A percentile compares a stretch with the other conserved stretches of the same genome.
Evolutionary conservation across 495 filamentous ascomycete species (phyloP).

Genomic region (Oidiodendron maius): DNA sequence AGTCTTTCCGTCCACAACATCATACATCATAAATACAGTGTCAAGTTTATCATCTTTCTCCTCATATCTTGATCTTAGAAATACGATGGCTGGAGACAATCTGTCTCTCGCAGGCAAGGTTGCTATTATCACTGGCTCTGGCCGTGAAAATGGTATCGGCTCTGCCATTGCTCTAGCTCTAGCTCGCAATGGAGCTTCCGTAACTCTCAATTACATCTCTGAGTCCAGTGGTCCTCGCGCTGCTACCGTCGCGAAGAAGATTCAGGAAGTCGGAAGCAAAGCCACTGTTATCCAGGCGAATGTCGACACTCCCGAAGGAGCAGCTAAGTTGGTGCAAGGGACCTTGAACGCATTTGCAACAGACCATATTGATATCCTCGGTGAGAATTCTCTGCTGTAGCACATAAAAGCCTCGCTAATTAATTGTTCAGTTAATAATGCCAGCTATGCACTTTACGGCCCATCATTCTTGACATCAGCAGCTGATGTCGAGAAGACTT

Average conservation of each 20-base stretch:
- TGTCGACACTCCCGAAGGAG: conserved; percentile 20
- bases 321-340: conserved; percentile 25
- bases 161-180: conserved; percentile 16
- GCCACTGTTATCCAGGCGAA: conserved; percentile 22
- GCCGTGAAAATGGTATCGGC: conserved; percentile 19
- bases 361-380: conserved; percentile 31
- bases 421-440: neutral
- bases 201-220: neutral
- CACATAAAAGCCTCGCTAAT: neutral
- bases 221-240: conserved; percentile 1
- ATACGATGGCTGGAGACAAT: too few species aligned
- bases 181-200: conserved; percentile 19
- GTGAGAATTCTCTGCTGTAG: neutral
- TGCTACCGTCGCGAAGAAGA: conserved; percentile 4
- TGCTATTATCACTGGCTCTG: conserved; percentile 21
- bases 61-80: too few species aligned
- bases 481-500: conserved; percentile 12
- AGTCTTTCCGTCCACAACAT: too few species aligned
- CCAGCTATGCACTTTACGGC: conserved; percentile 17
- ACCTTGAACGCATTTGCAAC: conserved; percentile 24
- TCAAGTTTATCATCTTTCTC: too few species aligned
- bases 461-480: neutral
- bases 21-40: too few species aligned
- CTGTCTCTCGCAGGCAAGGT: conserved; percentile 17
- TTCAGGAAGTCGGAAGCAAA: conserved; percentile 13